A percentile compares a stretch with the other conserved stretches of the same genome.
phyloP scores from a whole-genome alignment of 768 basidiomycete genomes.

The Agaricus blazei region DNA sequence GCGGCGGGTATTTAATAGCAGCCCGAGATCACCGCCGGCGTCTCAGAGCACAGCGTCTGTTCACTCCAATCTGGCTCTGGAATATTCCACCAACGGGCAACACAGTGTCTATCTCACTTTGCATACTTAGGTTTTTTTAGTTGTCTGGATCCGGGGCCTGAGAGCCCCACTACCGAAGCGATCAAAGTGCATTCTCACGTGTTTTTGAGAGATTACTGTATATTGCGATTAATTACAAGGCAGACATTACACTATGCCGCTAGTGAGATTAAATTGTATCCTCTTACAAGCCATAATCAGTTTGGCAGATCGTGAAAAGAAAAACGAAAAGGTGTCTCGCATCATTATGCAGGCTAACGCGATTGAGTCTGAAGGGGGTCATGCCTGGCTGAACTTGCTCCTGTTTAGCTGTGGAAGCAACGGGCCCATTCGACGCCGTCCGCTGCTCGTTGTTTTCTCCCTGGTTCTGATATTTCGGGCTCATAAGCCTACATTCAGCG shows the following conservation, averaged over 20 bases:
- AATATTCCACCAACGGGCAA: too few relatives aligned
- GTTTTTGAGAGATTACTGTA: slow-evolving; percentile 9
- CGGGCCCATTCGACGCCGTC: not conserved
- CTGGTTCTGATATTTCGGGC: slow-evolving; percentile 30
- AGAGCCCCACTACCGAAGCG: slow-evolving; percentile 1
- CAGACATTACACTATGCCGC: not conserved
- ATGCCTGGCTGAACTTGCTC: slow-evolving; percentile 4
- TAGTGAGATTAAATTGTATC: slow-evolving; percentile 8
- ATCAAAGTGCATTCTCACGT: slow-evolving; percentile 12
- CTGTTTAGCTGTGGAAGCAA: not conserved
- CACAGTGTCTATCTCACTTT: too few relatives aligned
- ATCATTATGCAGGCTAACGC: not conserved
- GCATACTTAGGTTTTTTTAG: too few relatives aligned
- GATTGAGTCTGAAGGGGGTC: not conserved
- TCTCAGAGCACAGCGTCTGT: too few relatives aligned
- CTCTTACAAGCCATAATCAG: slow-evolving; percentile 2
- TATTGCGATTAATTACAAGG: slow-evolving; percentile 10
- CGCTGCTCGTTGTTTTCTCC: slow-evolving; percentile 14
- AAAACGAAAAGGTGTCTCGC: slow-evolving; percentile 3
- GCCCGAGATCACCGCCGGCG: too few relatives aligned
- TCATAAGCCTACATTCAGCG: slow-evolving; percentile 61
- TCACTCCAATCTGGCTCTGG: too few relatives aligned
- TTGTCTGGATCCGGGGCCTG: too few relatives aligned
- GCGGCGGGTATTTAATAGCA: not conserved
- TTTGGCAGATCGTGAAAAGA: not conserved